Conservation (phyloP, 768 basidiomycete genomes). For the Pleurotus sapidus region DNA sequence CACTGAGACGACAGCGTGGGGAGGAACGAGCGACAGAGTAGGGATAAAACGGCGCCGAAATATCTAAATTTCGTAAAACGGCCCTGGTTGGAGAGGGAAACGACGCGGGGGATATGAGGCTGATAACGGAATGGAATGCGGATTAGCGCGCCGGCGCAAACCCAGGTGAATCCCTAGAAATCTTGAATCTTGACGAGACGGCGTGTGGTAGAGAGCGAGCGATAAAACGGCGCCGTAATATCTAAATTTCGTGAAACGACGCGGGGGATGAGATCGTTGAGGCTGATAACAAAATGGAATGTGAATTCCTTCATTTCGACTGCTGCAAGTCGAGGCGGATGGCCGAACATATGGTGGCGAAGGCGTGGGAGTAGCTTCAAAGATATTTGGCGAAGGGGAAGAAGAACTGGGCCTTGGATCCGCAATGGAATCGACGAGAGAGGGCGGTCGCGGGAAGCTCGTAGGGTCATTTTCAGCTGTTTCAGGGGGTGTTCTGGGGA, state of each 20-base stretch:
- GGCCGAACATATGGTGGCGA: slow-evolving; percentile 24
- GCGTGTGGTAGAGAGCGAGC: too few relatives aligned
- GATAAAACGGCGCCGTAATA: too few relatives aligned
- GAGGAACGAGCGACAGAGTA: slow-evolving; percentile 10
- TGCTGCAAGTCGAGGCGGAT: slow-evolving; percentile 26
- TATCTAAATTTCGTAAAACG: too few relatives aligned
- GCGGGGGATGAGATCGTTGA: slow-evolving; percentile 16
- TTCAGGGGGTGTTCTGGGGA: too few relatives aligned
- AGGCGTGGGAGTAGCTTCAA: too few relatives aligned
- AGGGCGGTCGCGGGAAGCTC: too few relatives aligned
- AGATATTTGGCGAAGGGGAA: too few relatives aligned
- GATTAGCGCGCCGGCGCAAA: slow-evolving; percentile 25
- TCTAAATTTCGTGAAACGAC: slow-evolving; percentile 8
- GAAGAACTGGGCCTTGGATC: too few relatives aligned
- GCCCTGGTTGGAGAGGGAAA: slow-evolving; percentile 12
- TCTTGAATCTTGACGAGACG: slow-evolving; percentile 10
- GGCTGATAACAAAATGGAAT: too few relatives aligned
- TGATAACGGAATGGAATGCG: slow-evolving; percentile 30
- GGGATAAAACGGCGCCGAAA: slow-evolving; percentile 16
- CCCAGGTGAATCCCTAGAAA: slow-evolving; percentile 15
- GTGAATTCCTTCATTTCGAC: slow-evolving; percentile 35
- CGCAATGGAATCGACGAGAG: too few relatives aligned
- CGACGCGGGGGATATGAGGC: slow-evolving; percentile 23
- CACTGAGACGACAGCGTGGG: slow-evolving; percentile 38
- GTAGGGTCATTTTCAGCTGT: too few relatives aligned